A percentile compares a stretch with the other conserved stretches of the same genome.
Evolutionary conservation across 1,139 yeast genomes (phyloP).

Genomic region (Pichia sp.): DNA sequence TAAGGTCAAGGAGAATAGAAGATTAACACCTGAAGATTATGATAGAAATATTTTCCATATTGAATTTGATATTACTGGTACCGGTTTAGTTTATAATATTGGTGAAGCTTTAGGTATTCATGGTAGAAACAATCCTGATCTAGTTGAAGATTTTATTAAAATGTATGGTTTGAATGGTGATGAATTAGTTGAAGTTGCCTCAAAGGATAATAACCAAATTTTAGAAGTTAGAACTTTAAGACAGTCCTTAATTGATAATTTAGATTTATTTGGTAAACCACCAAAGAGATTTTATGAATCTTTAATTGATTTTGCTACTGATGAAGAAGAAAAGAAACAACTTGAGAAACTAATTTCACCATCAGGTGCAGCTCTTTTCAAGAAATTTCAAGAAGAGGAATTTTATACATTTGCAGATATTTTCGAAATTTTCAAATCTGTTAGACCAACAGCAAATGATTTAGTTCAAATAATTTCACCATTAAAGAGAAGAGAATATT

Average conservation of each 20-base stretch:
- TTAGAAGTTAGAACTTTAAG: slow-evolving; percentile 73
- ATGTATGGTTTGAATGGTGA: slow-evolving; percentile 64
- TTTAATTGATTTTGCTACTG: slow-evolving; percentile 65
- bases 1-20: slow-evolving; percentile 83
- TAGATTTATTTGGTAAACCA: slow-evolving; percentile 91
- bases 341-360: slow-evolving; percentile 61
- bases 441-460: slow-evolving; percentile 70
- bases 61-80: slow-evolving; percentile 85
- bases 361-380: slow-evolving; percentile 82
- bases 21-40: slow-evolving; percentile 88
- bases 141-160: slow-evolving; percentile 61
- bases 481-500: slow-evolving; percentile 93
- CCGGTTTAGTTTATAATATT: slow-evolving; percentile 84
- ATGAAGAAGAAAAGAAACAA: slow-evolving; percentile 56
- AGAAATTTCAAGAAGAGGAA: slow-evolving; percentile 79
- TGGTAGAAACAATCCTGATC: slow-evolving; percentile 67
- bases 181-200: slow-evolving; percentile 61
- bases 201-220: slow-evolving; percentile 52
- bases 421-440: slow-evolving; percentile 72
- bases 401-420: slow-evolving; percentile 77
- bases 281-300: slow-evolving; percentile 91
- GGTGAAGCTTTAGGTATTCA: slow-evolving; percentile 98
- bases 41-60: slow-evolving; percentile 95
- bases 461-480: slow-evolving; percentile 72
- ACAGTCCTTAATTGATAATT: slow-evolving; percentile 70